Conservation (phyloP, 2,329 filamentous ascomycete genomes). For the Fusarium sp. region DNA sequence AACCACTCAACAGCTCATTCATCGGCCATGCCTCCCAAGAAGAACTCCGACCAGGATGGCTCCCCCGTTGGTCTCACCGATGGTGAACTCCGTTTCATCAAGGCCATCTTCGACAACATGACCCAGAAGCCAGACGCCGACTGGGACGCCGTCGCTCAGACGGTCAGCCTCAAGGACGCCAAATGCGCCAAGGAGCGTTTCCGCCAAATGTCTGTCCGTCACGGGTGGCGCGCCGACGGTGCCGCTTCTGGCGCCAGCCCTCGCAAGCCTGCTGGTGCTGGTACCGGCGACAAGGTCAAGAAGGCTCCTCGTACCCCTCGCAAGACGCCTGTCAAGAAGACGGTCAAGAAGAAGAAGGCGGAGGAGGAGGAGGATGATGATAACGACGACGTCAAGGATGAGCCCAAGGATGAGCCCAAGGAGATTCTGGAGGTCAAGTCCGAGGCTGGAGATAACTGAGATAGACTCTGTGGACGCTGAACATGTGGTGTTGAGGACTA, state of each 20-base stretch:
- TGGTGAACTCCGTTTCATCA: constrained; percentile 53
- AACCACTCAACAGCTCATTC: constrained; percentile 7
- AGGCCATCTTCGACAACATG: constrained; percentile 56
- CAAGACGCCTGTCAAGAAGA: constrained; percentile 48
- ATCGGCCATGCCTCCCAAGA: constrained; percentile 49
- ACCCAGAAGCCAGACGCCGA: constrained; percentile 54
- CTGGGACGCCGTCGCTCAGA: constrained; percentile 53
- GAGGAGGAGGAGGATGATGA: constrained; percentile 27
- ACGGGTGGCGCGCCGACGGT: constrained; percentile 51
- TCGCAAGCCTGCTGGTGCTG: constrained; percentile 43
- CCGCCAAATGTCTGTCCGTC: constrained; percentile 54
- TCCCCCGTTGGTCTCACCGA: constrained; percentile 46
- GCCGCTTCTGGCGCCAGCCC: constrained; percentile 32
- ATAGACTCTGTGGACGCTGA: no score
- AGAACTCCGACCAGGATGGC: constrained; percentile 36
- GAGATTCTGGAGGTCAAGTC: constrained; percentile 15
- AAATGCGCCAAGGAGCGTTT: constrained; percentile 57
- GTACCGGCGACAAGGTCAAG: constrained; percentile 47
- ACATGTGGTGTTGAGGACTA: background rate
- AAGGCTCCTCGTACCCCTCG: constrained; percentile 46
- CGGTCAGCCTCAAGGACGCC: constrained; percentile 53
- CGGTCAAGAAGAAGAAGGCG: background rate
- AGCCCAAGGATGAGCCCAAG: constrained; percentile 18
- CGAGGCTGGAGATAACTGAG: constrained; percentile 1
- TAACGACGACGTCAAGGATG: constrained; percentile 37